phyloP scores from a whole-genome alignment of 495 filamentous ascomycete species.

The Annulohypoxylon nitens region DNA sequence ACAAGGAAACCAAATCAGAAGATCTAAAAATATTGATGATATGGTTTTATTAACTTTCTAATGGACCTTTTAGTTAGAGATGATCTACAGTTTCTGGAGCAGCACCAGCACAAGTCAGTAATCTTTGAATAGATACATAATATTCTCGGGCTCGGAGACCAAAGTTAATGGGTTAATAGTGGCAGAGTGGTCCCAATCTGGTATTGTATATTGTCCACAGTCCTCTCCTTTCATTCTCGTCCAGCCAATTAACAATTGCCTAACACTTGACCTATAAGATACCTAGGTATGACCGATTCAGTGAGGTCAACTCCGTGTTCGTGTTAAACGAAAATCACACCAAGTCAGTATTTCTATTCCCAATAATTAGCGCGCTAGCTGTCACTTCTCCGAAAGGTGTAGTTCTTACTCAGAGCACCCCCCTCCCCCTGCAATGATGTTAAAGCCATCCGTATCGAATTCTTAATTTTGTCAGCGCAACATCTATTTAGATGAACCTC shows the following conservation, averaged over 20 bases:
- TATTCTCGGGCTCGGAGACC: neutral
- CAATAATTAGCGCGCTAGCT: neutral
- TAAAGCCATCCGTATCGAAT: conserved; percentile 26
- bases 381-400: neutral
- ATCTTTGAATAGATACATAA: neutral
- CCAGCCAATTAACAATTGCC: neutral
- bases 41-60: too few relatives aligned
- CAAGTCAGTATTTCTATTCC: neutral
- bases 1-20: too few relatives aligned
- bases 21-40: too few relatives aligned
- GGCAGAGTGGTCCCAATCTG: neutral
- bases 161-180: neutral
- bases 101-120: too few relatives aligned
- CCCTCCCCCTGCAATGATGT: conserved; percentile 27
- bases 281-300: neutral
- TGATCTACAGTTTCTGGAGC: too few relatives aligned
- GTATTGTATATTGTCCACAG: neutral
- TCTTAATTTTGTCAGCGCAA: conserved; percentile 2
- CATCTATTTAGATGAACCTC: neutral
- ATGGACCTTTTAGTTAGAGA: too few relatives aligned
- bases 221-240: neutral
- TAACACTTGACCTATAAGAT: neutral
- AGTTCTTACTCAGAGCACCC: neutral
- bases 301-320: neutral
- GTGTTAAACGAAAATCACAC: neutral